Evolutionary conservation across 257 asterid species (phyloP), one percentile per base, ranked within the genome.

Genomic region (Solanum paucissectum): DNA sequence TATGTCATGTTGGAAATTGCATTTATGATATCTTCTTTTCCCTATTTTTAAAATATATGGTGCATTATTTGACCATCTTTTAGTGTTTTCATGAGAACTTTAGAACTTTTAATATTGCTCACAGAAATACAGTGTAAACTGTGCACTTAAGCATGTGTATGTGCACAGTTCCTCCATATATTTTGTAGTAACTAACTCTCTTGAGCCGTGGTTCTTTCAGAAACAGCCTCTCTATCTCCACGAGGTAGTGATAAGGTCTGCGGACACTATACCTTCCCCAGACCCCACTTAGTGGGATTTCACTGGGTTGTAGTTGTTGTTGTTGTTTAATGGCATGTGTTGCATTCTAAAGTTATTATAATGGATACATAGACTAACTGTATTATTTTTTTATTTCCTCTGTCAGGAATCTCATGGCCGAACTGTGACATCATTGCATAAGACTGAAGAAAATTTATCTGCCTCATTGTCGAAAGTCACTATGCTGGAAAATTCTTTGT

Each of bases 361-460:
- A 79, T 16, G 38, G 25, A 44, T 79, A 27, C 38, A 44, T 79
- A 25, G 64, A 74, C 25, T 44, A 44, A 79, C 66, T 1, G 23
- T 46, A 82, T 29, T 46, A 18, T 29, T 20, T 64, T 13, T 68
- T 88, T 27, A 13, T 25, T 5, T 44, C 40, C 83, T 37, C 81
- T 71, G 62, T 90, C 89, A 96, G 99, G 99, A 95, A 89, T 92
- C 98, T 89, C 97, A 94, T 93, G 90, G 91, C 71, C 90, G 92
- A 86, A 94, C 99, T 83, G 38, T 90, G 90, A 88, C 84, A 86
- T 91, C 94, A 16, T 77, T 95, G 93, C 90, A 88, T 6, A 96
- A 91, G 90, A 93, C 95, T 76, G 98, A 95, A 58, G 99, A 94
- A 68, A 97, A 94, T 92, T 86, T 97, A 32, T 90, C 97, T 89